Percentiles rank a stretch among this genome's conserved stretches.
phyloP scores from a whole-genome alignment of 1,139 yeast genomes.

The Pichia sp. region DNA sequence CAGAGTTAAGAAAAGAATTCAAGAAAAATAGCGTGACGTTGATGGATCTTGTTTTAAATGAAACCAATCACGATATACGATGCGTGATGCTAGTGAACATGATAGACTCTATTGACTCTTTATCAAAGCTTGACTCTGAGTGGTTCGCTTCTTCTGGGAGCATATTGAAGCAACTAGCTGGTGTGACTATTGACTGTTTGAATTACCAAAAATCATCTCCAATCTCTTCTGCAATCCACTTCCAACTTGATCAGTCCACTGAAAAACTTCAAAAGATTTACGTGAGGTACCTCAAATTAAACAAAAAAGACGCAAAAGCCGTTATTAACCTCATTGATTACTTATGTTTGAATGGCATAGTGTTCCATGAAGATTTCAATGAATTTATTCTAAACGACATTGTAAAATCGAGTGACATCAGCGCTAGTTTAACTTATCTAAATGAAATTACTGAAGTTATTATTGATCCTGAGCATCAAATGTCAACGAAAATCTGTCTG shows the following conservation, averaged over 20 bases:
- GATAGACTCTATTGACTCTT: slow-evolving; percentile 57
- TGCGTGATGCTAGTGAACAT: slow-evolving; percentile 67
- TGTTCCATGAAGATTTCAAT: slow-evolving; percentile 47
- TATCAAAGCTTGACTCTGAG: slow-evolving; percentile 48
- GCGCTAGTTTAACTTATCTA: slow-evolving; percentile 49
- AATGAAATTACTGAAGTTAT: slow-evolving; percentile 46
- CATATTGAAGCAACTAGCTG: slow-evolving; percentile 36
- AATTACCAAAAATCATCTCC: slow-evolving; percentile 41
- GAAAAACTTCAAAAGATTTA: slow-evolving; percentile 56
- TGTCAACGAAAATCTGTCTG: slow-evolving; percentile 59
- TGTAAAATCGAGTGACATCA: slow-evolving; percentile 48
- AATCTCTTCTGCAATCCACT: slow-evolving; percentile 57
- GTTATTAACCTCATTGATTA: slow-evolving; percentile 50
- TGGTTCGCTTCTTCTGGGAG: slow-evolving; percentile 62
- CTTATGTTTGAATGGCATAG: slow-evolving; percentile 44
- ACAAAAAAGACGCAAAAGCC: slow-evolving; percentile 34
- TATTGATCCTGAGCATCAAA: slow-evolving; percentile 39
- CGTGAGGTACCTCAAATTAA: slow-evolving; percentile 42
- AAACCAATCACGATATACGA: slow-evolving; percentile 49
- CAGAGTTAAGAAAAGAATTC: slow-evolving; percentile 51
- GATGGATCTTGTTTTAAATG: slow-evolving; percentile 39
- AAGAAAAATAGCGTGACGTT: slow-evolving; percentile 46
- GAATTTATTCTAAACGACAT: slow-evolving; percentile 56
- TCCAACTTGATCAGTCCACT: slow-evolving; percentile 73
- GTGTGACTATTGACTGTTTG: slow-evolving; percentile 44